A percentile compares a stretch with the other conserved stretches of the same genome.
Conservation (phyloP, 202 grass and related monocot species). For the Cymbopogon flexuosus region DNA sequence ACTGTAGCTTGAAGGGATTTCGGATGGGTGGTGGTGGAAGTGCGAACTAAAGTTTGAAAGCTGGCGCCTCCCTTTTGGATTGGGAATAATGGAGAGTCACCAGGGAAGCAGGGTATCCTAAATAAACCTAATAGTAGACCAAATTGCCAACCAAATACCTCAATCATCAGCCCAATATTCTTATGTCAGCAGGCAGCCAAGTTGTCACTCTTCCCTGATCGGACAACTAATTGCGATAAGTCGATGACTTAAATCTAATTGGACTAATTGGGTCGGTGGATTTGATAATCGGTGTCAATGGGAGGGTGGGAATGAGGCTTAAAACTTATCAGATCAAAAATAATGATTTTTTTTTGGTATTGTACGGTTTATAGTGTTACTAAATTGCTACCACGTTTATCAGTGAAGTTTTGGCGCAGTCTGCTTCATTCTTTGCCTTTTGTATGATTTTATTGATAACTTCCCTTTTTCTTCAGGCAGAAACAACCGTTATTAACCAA, state of each 20-base stretch:
- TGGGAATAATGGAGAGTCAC: neutral
- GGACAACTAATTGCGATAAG: neutral
- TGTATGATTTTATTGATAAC: neutral
- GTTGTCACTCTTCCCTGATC: neutral
- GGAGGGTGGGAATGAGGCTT: neutral
- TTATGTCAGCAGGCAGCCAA: neutral
- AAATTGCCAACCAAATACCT: neutral
- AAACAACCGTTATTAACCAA: constrained; percentile 89
- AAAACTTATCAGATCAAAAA: neutral
- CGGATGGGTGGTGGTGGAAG: neutral
- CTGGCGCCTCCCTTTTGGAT: neutral
- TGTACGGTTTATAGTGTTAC: neutral
- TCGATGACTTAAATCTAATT: neutral
- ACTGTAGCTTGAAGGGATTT: neutral
- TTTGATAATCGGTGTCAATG: neutral
- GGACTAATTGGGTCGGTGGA: neutral
- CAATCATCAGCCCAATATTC: neutral
- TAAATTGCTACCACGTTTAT: constrained; percentile 14
- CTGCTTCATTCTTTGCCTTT: constrained; percentile 18
- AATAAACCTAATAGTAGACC: neutral
- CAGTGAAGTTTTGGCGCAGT: neutral
- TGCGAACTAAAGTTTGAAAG: neutral
- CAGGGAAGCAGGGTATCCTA: neutral
- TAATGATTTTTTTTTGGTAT: neutral
- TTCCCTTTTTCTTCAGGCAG: constrained; percentile 45